Evolutionary conservation across 1,139 yeast species (phyloP), one percentile per base, ranked within the genome.

Genomic region (Zygosaccharomyces pseudobailii): DNA sequence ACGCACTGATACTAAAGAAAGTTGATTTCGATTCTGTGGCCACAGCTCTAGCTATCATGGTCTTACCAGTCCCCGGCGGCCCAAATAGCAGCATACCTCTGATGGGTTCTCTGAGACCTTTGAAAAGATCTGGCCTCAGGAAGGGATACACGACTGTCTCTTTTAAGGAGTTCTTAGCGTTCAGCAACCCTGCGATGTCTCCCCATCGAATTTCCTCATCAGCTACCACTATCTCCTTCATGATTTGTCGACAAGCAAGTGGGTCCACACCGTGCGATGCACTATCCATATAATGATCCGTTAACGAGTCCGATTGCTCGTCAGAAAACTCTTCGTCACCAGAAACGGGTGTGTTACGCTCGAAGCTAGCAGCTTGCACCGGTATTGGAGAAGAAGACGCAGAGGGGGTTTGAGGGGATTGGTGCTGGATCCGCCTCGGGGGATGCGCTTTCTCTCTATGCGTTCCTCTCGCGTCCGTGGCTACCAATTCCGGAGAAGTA

Each of bases 131-230:
- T 0, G 86, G 86, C 43, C 86, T 69, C 46, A 81, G 63, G 57
- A 80, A 80, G 21, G 86, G 86, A 55, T 80, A 80, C 8, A 81
- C 85, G 8, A 81, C 84, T 0, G 85, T 80, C 57, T 81, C 87
- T 55, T 79, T 80, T 41, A 81, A 63, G 2, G 84, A 75, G 56
- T 67, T 74, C 54, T 81, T 81, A 9, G 84, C 83, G 8, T 71
- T 66, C 39, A 72, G 76, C 28, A 80, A 62, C 2, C 86, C 87
- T 2, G 80, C 82, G 39, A 81, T 75, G 59, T 80, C 86, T 48
- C 78, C 82, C 86, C 86, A 80, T 52, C 70, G 72, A 0, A 80
- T 76, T 45, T 77, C 75, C 52, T 80, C 83, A 25, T 81, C 82
- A 23, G 73, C 75, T 1, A 79, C 78, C 22, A 81, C 73, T 23